Base-by-base conservation (phyloP, 2,329 filamentous ascomycete genomes). In the Aspergillus sp. region DNA sequence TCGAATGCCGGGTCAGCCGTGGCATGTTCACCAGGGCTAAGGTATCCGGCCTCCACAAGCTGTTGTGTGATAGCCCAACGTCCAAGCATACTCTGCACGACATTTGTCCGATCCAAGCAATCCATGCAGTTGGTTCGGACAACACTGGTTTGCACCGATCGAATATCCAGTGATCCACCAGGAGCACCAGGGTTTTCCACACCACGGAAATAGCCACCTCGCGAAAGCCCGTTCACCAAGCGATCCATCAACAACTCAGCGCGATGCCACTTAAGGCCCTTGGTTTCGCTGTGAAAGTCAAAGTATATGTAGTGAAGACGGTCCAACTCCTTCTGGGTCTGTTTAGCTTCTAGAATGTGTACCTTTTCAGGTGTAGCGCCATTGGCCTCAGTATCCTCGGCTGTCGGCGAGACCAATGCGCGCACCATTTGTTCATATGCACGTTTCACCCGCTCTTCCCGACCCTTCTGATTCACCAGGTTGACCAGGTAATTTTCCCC, bases 91-190 rank as follows among this genome's bases (percentile, higher is more conserved):
- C 89, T 95, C 71, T 98, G 93, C 3, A 98, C 89, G 5, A 98
- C 90, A 60, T 98, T 98, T 46, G 93, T 98, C 46, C 93, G 86
- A 69, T 98, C 93, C 12, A 98, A 80, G 57, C 94, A 98, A 70
- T 98, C 93, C 93, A 98, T 98, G 73, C 93, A 98, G 68, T 98
- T 98, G 35, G 93, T 96, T 46, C 93, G 85, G 54, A 98, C 90
- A 13, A 97, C 90, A 52, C 88, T 90, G 1, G 83, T 88, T 75
- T 98, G 93, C 54, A 82, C 78, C 52, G 81, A 84, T 54, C 90
- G 84, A 30, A 89, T 81, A 59, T 97, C 91, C 10, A 96, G 77
- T 15, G 81, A 82, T 25, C 85, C 86, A 49, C 83, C 77, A 44
- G 76, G 66, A 57, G 82, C 80, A 39, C 82, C 86, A 2, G 90